Conservation (phyloP, 345 rosid genomes). For the Clausena lansium region DNA sequence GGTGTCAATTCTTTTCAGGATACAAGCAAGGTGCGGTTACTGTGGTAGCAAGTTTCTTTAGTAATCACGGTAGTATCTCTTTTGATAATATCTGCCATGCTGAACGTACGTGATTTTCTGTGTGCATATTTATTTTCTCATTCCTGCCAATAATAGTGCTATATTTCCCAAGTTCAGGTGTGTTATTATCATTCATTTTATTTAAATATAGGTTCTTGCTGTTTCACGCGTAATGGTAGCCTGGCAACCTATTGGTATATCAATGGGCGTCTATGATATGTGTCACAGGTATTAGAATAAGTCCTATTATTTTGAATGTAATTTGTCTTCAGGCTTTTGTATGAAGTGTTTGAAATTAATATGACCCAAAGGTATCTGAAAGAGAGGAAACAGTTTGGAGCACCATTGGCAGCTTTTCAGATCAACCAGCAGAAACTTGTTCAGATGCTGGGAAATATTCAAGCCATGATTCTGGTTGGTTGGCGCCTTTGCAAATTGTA, state of each 20-base stretch:
- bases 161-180: not conserved
- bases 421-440: slow-evolving; percentile 92
- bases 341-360: slow-evolving; percentile 13
- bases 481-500: slow-evolving; percentile 96
- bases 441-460: slow-evolving; percentile 79
- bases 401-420: slow-evolving; percentile 93
- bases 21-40: slow-evolving; percentile 66
- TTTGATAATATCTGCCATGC: not conserved
- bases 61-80: slow-evolving; percentile 1
- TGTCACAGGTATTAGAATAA: slow-evolving; percentile 70
- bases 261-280: slow-evolving; percentile 96
- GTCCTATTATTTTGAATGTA: not conserved
- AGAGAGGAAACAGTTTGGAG: slow-evolving; percentile 98
- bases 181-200: not conserved
- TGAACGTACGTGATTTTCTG: not conserved
- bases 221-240: slow-evolving; percentile 94
- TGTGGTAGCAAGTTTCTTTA: slow-evolving; percentile 20
- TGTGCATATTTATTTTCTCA: not conserved
- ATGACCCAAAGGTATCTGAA: slow-evolving; percentile 57
- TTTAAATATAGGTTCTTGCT: slow-evolving; percentile 64
- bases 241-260: slow-evolving; percentile 94
- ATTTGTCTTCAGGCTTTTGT: not conserved
- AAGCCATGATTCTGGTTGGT: slow-evolving; percentile 89
- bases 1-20: slow-evolving; percentile 92
- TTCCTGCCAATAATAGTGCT: not conserved